Evolutionary conservation across 768 basidiomycete species (phyloP).

Genomic region (Kwoniella botswanensis): DNA sequence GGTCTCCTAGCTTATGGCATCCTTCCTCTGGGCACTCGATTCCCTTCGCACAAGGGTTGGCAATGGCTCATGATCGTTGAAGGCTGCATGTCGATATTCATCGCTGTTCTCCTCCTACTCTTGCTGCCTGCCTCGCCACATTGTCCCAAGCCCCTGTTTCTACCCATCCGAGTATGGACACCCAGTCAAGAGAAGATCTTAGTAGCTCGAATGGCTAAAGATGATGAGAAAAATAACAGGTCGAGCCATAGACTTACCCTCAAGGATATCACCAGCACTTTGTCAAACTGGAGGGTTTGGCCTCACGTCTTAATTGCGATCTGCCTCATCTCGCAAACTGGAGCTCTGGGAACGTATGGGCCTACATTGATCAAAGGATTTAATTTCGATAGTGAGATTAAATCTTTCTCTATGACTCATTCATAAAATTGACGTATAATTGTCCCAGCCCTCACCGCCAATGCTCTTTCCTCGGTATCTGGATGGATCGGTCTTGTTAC

Average conservation of each 20-base stretch:
- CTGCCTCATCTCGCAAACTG: conserved; percentile 28
- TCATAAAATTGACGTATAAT: not conserved
- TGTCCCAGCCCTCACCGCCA: conserved; percentile 39
- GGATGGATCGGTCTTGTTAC: conserved; percentile 43
- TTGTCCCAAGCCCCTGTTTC: conserved; percentile 34
- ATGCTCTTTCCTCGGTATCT: conserved; percentile 50
- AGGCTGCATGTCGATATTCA: conserved; percentile 44
- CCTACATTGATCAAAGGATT: conserved; percentile 39
- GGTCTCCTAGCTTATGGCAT: conserved; percentile 51
- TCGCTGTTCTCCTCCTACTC: conserved; percentile 38
- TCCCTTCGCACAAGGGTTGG: conserved; percentile 33
- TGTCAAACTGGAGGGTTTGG: conserved; percentile 39
- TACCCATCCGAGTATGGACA: conserved; percentile 32
- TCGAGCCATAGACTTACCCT: conserved; percentile 19
- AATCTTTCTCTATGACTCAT: not conserved
- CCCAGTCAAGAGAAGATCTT: conserved; percentile 48
- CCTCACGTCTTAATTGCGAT: conserved; percentile 35
- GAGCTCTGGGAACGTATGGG: conserved; percentile 35
- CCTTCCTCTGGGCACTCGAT: conserved; percentile 35
- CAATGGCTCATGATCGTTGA: conserved; percentile 46
- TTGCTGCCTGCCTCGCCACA: conserved; percentile 47
- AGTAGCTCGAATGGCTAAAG: conserved; percentile 35
- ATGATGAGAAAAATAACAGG: conserved; percentile 38
- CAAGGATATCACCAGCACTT: conserved; percentile 28
- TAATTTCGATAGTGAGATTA: conserved; percentile 41